Percentiles rank a stretch among this genome's conserved stretches.
Evolutionary conservation across 106 monocot species (phyloP).

Genomic region (Platanthera guangdongensis): DNA sequence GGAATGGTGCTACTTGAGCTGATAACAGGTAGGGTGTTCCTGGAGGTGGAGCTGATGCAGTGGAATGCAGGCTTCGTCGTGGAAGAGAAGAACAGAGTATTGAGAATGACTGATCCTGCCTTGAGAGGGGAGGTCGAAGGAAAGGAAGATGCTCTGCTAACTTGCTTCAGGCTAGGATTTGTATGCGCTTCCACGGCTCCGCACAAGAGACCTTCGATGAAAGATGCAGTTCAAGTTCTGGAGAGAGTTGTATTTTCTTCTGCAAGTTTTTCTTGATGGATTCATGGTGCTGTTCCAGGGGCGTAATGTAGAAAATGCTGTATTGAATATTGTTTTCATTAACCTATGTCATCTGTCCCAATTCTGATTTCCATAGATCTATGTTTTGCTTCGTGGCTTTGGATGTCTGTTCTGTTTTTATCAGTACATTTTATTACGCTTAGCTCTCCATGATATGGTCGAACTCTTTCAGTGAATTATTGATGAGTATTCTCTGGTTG

Average conservation of each 20-base stretch:
- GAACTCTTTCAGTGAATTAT: no score
- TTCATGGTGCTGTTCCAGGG: no score
- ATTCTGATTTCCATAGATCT: no score
- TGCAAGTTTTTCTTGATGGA: not conserved
- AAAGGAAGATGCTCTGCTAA: constrained; percentile 58
- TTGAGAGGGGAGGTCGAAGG: constrained; percentile 76
- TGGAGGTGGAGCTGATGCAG: constrained; percentile 61
- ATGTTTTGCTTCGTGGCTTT: no score
- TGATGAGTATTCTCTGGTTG: no score
- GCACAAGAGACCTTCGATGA: constrained; percentile 82
- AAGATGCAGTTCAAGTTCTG: constrained; percentile 60
- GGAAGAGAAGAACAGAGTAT: constrained; percentile 50
- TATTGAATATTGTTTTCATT: no score
- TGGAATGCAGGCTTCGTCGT: constrained; percentile 54
- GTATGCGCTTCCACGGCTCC: constrained; percentile 47
- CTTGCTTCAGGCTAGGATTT: constrained; percentile 74
- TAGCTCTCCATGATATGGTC: no score
- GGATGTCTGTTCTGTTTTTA: no score
- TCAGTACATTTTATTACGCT: no score
- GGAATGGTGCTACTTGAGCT: constrained; percentile 78
- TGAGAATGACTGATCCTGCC: constrained; percentile 73
- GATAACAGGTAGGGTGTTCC: constrained; percentile 54
- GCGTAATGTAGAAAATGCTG: no score
- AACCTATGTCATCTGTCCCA: no score
- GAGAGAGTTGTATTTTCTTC: constrained; percentile 37